Base-by-base conservation (phyloP, 768 basidiomycete genomes). In the Cyclocybe aegerita region DNA sequence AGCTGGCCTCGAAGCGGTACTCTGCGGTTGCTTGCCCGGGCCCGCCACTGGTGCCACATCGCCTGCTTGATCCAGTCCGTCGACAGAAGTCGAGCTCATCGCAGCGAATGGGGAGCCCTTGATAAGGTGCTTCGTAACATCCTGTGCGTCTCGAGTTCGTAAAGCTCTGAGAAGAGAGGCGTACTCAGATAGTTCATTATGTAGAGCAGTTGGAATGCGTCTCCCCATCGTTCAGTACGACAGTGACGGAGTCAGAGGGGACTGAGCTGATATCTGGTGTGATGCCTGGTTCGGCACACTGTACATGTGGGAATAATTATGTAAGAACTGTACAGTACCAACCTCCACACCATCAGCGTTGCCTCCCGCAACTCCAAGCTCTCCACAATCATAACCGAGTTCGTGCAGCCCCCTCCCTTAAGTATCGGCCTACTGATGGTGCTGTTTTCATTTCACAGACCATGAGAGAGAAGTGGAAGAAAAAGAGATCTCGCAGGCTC, bases 381-480 rank as follows among this genome's bases (percentile, higher is more conserved):
- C 61, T 59, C 62, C 62, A 65, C 61, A 62, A 59, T 65, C 59
- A 62, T 56, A 63, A 53, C 56, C 55, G 70, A 23, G 23, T 23
- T 5, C 23, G 72, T 73, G 52, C 23, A 70, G 61, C 23, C 23
- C 8, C 9, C 35, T 10, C 50, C 3, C 16, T 46, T 17, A 11
- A 23, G 40, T 39, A 46, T 61, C 10, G 35, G 39, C 16, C 33
- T 9, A 30, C 11, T 32, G 6, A 15, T 43, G 40, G 2, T 43
- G 47, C 7, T 39, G 40, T 10, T 43, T 35, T 40, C 23, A 35
- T 29, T 15, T 35, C 17, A 36, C 37, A 47, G 60, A 87, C 82
- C 58, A 93, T 92, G 90, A 90, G 90, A 89, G 90, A 92, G 74
- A 93, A 93, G 86, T 93, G 90, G 90, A 92, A 92, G 85, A 93